phyloP scores from a whole-genome alignment of 2,329 filamentous ascomycete genomes.

The Botryotinia globosa region DNA sequence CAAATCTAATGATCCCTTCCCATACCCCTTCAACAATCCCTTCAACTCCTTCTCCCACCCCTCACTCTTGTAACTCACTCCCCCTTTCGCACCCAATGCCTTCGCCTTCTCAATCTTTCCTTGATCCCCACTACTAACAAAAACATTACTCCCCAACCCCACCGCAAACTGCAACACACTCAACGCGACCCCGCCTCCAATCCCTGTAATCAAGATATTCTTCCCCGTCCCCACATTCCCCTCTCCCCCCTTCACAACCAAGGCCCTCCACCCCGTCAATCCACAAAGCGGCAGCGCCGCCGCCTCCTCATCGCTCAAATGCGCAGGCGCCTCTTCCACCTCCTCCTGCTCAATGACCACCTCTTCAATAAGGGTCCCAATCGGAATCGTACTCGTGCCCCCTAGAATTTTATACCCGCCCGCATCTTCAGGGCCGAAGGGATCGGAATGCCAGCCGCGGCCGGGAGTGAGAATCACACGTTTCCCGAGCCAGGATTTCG shows the following conservation, averaged over 20 bases:
- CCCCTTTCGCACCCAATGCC: constrained; percentile 71
- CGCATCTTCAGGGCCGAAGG: constrained; percentile 70
- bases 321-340: constrained; percentile 70
- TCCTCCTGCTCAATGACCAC: constrained; percentile 67
- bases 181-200: constrained; percentile 88
- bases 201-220: constrained; percentile 84
- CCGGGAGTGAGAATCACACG: constrained; percentile 77
- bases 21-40: constrained; percentile 57
- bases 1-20: constrained; percentile 68
- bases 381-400: constrained; percentile 59
- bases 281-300: constrained; percentile 73
- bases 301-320: constrained; percentile 70
- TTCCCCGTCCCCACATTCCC: constrained; percentile 59
- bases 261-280: constrained; percentile 81
- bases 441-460: constrained; percentile 70
- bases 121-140: constrained; percentile 52
- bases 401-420: constrained; percentile 63
- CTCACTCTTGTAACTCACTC: constrained; percentile 76
- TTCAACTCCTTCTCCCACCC: constrained; percentile 78
- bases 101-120: constrained; percentile 70
- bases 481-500: constrained; percentile 56
- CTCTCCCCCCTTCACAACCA: constrained; percentile 69
- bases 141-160: constrained; percentile 53
- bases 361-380: constrained; percentile 74
- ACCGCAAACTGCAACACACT: constrained; percentile 77